A percentile compares a stretch with the other conserved stretches of the same genome.
Conservation (phyloP, 2,329 filamentous ascomycete genomes). For the Fusarium citri region DNA sequence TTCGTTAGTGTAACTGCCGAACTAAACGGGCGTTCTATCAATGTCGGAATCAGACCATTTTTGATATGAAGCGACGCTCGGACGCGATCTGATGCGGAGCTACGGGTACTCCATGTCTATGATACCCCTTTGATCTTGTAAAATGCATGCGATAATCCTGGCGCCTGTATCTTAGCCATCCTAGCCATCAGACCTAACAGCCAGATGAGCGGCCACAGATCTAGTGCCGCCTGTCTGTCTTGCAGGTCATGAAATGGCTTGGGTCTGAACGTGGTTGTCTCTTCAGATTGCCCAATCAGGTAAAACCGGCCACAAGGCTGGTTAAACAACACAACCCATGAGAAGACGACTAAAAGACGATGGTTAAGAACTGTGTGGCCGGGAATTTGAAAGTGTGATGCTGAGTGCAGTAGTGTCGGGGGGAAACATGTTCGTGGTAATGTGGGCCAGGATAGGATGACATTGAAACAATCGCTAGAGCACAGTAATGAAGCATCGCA, state of each 20-base stretch:
- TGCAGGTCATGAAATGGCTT: constrained; percentile 12
- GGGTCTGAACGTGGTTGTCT: constrained; percentile 12
- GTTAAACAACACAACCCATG: neutral
- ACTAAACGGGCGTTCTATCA: constrained; percentile 16
- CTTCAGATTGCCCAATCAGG: constrained; percentile 21
- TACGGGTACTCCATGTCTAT: neutral
- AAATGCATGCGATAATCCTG: constrained; percentile 3
- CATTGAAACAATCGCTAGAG: neutral
- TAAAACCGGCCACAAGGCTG: neutral
- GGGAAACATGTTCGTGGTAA: neutral
- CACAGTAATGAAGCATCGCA: constrained; percentile 20
- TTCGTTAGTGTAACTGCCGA: constrained; percentile 10
- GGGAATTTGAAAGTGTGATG: neutral
- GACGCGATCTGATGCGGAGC: neutral
- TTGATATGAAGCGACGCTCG: constrained; percentile 8
- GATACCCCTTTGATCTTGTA: neutral
- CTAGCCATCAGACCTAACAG: neutral
- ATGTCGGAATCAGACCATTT: constrained; percentile 21
- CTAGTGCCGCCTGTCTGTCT: constrained; percentile 1
- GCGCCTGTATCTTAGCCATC: neutral
- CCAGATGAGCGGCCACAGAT: constrained; percentile 3
- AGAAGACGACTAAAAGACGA: neutral
- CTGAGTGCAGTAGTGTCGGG: neutral
- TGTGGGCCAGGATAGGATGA: neutral
- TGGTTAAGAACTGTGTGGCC: neutral